phyloP scores from a whole-genome alignment of 2,329 filamentous ascomycete species.

The Lachnellula subtilissima region DNA sequence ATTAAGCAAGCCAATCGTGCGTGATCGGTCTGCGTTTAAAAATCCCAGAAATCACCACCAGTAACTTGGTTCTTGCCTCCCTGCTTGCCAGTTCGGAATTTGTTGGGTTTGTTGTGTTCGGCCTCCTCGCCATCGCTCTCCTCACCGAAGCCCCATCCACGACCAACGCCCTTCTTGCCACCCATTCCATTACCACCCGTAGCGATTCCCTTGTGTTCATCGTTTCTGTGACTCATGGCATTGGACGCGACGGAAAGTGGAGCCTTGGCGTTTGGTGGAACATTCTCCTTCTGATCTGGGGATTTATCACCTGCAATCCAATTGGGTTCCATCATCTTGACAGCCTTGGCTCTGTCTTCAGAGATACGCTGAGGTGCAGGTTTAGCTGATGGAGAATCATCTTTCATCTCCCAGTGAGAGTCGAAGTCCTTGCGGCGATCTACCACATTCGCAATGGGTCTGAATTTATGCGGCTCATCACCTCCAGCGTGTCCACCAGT shows the following conservation, averaged over 20 bases:
- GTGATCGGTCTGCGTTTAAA: constrained; percentile 20
- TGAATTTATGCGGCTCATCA: constrained; percentile 18
- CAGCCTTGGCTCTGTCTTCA: constrained; percentile 61
- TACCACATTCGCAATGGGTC: constrained; percentile 61
- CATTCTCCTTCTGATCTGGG: constrained; percentile 43
- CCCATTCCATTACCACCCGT: constrained; percentile 27
- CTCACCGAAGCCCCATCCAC: constrained; percentile 53
- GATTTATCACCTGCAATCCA: constrained; percentile 55
- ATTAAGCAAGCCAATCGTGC: constrained; percentile 16
- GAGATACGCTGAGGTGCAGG: constrained; percentile 41
- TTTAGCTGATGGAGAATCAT: constrained; percentile 54
- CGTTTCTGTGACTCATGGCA: constrained; percentile 18
- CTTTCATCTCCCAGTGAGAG: constrained; percentile 70
- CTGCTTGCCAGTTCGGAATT: constrained; percentile 26
- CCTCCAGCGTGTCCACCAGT: constrained; percentile 25
- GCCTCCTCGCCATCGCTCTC: constrained; percentile 42
- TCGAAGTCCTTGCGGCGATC: constrained; percentile 73
- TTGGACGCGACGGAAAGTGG: constrained; percentile 28
- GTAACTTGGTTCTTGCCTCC: constrained; percentile 23
- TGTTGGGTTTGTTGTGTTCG: constrained; percentile 24
- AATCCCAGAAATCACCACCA: constrained; percentile 35
- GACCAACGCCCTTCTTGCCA: constrained; percentile 25
- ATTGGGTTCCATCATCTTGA: constrained; percentile 68
- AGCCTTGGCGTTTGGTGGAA: constrained; percentile 23
- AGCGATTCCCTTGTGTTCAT: constrained; percentile 23